Conservation (phyloP, 805 yeast species). For the Kregervanrija fluxuum region DNA sequence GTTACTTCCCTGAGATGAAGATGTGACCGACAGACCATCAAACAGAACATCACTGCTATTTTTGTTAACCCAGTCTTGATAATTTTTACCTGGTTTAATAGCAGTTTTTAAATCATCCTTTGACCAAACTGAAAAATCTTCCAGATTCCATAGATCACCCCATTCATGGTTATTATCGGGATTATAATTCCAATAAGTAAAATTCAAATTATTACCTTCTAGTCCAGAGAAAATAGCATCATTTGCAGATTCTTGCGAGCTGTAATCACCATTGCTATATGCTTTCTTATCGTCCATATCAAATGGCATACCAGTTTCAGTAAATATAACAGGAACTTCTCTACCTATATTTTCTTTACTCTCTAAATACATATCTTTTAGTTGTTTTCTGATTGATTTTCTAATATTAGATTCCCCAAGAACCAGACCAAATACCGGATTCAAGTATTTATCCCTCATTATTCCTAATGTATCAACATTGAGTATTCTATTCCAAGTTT, state of each 20-base stretch:
- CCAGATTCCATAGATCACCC: conserved; percentile 94
- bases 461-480: conserved; percentile 90
- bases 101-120: conserved; percentile 38
- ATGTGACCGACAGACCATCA: no score
- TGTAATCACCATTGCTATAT: conserved; percentile 56
- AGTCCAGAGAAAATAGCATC: conserved; percentile 78
- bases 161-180: conserved; percentile 65
- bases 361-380: conserved; percentile 60
- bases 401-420: conserved; percentile 78
- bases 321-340: conserved; percentile 64
- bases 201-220: conserved; percentile 65
- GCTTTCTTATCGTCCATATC: conserved; percentile 85
- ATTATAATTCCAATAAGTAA: conserved; percentile 83
- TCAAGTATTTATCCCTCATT: conserved; percentile 65
- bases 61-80: conserved; percentile 10
- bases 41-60: not conserved
- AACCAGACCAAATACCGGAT: conserved; percentile 69
- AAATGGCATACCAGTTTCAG: conserved; percentile 97
- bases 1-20: no score
- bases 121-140: conserved; percentile 87
- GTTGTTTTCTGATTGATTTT: conserved; percentile 61
- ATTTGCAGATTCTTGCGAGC: conserved; percentile 70
- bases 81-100: not conserved
- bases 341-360: conserved; percentile 54
- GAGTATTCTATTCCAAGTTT: conserved; percentile 74